Evolutionary conservation across 202 grass and related monocot species (phyloP).

Genomic region (Hordeum pubiflorum): DNA sequence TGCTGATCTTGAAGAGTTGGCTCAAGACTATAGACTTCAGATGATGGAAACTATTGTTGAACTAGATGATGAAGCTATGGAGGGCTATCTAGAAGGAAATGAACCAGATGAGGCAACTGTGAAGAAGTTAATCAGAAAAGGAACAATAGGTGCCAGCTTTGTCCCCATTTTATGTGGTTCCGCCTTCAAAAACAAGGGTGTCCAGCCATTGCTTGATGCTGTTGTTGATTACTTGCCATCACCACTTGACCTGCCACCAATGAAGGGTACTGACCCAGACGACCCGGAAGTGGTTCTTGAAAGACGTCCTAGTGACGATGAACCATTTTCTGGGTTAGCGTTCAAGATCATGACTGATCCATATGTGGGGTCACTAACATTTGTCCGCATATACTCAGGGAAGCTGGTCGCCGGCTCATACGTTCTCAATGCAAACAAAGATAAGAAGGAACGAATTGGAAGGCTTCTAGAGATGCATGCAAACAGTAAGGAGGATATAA

Average conservation of each 20-base stretch:
- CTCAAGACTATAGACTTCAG: constrained; percentile 66
- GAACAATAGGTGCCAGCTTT: constrained; percentile 66
- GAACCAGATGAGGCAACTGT: constrained; percentile 81
- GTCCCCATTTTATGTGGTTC: constrained; percentile 93
- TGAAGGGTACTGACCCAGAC: constrained; percentile 82
- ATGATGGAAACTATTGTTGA: constrained; percentile 89
- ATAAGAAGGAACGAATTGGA: constrained; percentile 93
- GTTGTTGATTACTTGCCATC: constrained; percentile 97
- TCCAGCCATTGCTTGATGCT: constrained; percentile 93
- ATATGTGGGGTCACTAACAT: constrained; percentile 93
- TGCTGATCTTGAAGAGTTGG: constrained; percentile 67
- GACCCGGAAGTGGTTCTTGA: constrained; percentile 65
- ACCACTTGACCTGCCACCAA: constrained; percentile 78
- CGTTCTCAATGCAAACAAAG: constrained; percentile 94
- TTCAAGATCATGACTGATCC: constrained; percentile 99
- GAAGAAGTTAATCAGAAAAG: constrained; percentile 84
- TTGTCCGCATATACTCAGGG: constrained; percentile 92
- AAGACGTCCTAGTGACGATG: constrained; percentile 60
- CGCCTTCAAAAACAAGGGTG: constrained; percentile 98
- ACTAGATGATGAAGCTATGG: constrained; percentile 78
- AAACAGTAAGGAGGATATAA: constrained; percentile 93
- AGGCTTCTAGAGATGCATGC: constrained; percentile 98
- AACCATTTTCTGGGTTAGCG: constrained; percentile 91
- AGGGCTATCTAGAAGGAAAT: constrained; percentile 85
- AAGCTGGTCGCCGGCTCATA: constrained; percentile 80